Conservation (phyloP, 441 rosid genomes). For the Cnidoscolus chayamansa region DNA sequence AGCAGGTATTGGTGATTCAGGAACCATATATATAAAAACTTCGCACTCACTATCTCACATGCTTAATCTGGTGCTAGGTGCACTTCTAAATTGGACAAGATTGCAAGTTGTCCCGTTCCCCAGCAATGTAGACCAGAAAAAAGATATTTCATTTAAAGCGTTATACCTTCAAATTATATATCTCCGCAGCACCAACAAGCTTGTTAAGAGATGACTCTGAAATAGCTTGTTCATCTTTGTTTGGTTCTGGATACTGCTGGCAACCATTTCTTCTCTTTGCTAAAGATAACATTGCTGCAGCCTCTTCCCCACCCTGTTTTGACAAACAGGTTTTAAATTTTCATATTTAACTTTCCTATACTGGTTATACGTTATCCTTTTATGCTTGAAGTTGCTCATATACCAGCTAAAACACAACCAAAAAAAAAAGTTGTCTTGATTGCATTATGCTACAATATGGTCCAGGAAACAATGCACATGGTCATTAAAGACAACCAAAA, state of each 20-base stretch:
- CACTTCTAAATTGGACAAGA: too few species aligned
- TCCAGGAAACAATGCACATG: not conserved
- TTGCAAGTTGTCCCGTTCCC: too few species aligned
- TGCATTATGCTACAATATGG: not conserved
- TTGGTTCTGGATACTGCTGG: slow-evolving; percentile 31
- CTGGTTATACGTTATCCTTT: not conserved
- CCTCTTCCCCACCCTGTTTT: slow-evolving; percentile 38
- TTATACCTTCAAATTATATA: slow-evolving; percentile 51
- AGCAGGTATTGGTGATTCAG: too few species aligned
- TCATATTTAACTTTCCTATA: too few species aligned
- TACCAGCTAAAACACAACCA: not conserved
- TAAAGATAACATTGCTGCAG: slow-evolving; percentile 35
- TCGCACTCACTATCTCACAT: too few species aligned
- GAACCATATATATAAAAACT: too few species aligned
- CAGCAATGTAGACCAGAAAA: too few species aligned
- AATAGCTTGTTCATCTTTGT: slow-evolving; percentile 48
- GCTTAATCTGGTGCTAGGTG: too few species aligned
- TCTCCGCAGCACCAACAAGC: slow-evolving; percentile 58
- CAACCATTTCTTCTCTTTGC: slow-evolving; percentile 44
- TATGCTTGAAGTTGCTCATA: not conserved
- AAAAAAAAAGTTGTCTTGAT: too few species aligned
- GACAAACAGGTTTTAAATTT: not conserved
- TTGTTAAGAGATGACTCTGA: slow-evolving; percentile 54
- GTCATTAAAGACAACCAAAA: too few species aligned
- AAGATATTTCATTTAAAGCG: not conserved